Conservation (phyloP, 306 rosid genomes). For the Quercus cerris region DNA sequence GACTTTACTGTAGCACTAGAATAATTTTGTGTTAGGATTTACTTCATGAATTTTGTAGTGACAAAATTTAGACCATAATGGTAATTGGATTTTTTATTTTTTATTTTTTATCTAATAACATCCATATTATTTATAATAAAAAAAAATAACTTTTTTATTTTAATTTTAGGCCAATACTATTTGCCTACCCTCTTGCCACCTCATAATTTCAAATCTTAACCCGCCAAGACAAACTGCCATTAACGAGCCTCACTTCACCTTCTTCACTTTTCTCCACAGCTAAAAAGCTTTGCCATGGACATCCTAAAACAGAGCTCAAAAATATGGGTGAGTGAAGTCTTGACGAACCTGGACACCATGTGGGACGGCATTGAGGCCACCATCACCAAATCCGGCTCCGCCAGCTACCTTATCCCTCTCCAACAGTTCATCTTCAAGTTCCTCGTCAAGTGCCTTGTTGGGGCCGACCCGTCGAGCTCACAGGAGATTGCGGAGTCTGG, state of each 20-base stretch:
- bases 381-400: slow-evolving; percentile 31
- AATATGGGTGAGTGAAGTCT: slow-evolving; percentile 59
- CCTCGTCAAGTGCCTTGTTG: slow-evolving; percentile 51
- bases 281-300: slow-evolving; percentile 53
- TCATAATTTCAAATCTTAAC: background rate
- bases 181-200: too few relatives aligned
- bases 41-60: too few relatives aligned
- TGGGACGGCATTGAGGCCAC: slow-evolving; percentile 60
- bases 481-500: slow-evolving; percentile 58
- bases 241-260: background rate
- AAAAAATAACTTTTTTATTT: too few relatives aligned
- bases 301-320: slow-evolving; percentile 62
- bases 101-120: too few relatives aligned
- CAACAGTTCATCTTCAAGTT: slow-evolving; percentile 60
- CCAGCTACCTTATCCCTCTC: slow-evolving; percentile 36
- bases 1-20: too few relatives aligned
- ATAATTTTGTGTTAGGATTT: too few relatives aligned
- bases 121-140: too few relatives aligned
- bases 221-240: background rate
- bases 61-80: too few relatives aligned
- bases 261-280: slow-evolving; percentile 29
- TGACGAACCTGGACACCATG: slow-evolving; percentile 39
- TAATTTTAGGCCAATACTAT: too few relatives aligned
- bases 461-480: slow-evolving; percentile 63
- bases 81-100: too few relatives aligned